Evolutionary conservation across 352 stramenopile genomes (phyloP).

Genomic region (Phytopythium mirpurense): DNA sequence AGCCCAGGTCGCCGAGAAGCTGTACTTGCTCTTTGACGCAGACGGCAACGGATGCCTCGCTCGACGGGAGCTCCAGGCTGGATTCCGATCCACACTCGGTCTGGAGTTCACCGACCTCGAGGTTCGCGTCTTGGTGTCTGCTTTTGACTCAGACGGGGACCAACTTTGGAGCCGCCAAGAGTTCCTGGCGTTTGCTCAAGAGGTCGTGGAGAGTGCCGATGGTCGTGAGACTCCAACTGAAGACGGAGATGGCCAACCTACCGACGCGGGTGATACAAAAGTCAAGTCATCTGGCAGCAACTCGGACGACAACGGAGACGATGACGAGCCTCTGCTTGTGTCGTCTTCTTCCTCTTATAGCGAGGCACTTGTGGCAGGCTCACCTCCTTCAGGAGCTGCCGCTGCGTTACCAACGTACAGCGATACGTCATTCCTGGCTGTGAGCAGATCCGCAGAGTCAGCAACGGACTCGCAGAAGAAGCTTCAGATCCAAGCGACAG

Average conservation of each 20-base stretch:
- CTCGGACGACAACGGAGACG: background rate
- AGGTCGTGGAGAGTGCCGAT: background rate
- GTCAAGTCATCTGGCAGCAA: background rate
- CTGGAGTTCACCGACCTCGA: conserved; percentile 38
- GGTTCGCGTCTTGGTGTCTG: conserved; percentile 29
- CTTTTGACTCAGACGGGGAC: conserved; percentile 52
- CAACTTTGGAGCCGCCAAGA: conserved; percentile 46
- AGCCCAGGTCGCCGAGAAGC: background rate
- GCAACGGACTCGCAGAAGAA: background rate
- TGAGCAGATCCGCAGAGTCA: background rate
- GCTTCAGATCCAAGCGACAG: background rate
- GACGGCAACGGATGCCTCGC: conserved; percentile 60
- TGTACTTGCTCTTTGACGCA: conserved; percentile 50
- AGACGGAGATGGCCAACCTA: background rate
- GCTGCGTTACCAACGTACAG: background rate
- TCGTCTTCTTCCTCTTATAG: background rate
- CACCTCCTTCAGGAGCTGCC: background rate
- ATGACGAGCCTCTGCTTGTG: background rate
- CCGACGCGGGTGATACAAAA: background rate
- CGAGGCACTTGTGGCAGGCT: background rate
- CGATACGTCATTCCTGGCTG: background rate
- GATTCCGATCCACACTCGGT: conserved; percentile 30
- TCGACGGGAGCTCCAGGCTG: conserved; percentile 41
- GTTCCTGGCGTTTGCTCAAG: conserved; percentile 32
- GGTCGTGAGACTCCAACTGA: too few species aligned